phyloP scores from a whole-genome alignment of 169 alveolate genomes.

The Cystoisospora suis region DNA sequence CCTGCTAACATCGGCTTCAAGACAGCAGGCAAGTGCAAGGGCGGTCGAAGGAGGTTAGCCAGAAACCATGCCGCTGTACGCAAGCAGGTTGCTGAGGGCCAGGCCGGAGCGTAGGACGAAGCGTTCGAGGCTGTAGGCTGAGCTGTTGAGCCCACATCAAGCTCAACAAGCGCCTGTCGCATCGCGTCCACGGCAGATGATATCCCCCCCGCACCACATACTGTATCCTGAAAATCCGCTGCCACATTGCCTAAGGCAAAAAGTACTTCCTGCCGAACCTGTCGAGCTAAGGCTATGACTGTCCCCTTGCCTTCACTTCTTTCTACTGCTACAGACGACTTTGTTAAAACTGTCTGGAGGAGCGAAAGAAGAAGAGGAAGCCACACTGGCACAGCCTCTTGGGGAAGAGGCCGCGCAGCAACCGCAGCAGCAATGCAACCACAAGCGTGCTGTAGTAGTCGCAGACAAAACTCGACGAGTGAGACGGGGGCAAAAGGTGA shows the following conservation, averaged over 20 bases:
- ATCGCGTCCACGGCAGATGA: not conserved
- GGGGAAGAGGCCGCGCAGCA: slow-evolving; percentile 19
- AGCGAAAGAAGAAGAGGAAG: slow-evolving; percentile 10
- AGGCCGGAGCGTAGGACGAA: not conserved
- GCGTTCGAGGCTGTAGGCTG: not conserved
- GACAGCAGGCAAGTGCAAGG: not conserved
- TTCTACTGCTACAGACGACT: no score
- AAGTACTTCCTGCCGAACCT: not conserved
- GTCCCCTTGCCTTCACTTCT: not conserved
- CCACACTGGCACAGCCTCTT: not conserved
- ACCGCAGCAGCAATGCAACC: slow-evolving; percentile 35
- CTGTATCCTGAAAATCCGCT: not conserved
- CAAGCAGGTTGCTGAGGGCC: not conserved
- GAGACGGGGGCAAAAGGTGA: not conserved
- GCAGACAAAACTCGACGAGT: not conserved
- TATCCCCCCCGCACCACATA: not conserved
- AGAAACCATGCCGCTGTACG: slow-evolving; percentile 13
- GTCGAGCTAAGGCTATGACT: not conserved
- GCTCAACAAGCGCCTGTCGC: slow-evolving; percentile 21
- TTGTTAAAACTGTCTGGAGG: no score
- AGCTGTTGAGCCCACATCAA: not conserved
- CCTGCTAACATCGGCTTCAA: not conserved
- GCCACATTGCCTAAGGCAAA: slow-evolving; percentile 12
- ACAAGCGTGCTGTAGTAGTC: slow-evolving; percentile 21
- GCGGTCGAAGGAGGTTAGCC: slow-evolving; percentile 5